phyloP scores from a whole-genome alignment of 805 yeast species.

The Nakazawaea wyomingensis region DNA sequence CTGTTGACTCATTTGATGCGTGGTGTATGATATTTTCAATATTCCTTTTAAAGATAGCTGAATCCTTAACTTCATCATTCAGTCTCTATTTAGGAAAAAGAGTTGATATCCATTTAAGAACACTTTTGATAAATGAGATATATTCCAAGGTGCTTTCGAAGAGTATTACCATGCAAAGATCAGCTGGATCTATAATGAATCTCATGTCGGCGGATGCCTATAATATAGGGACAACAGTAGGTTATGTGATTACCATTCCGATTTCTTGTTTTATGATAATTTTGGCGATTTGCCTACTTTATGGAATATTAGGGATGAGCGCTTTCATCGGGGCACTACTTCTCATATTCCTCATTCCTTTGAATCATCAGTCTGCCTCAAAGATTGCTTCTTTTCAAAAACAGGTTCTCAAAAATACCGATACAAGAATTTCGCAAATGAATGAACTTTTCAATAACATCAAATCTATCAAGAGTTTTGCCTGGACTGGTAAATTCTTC shows the following conservation, averaged over 20 bases:
- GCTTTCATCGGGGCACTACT: conserved; percentile 37
- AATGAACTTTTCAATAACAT: conserved; percentile 43
- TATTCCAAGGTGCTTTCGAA: conserved; percentile 90
- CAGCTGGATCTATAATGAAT: conserved; percentile 6
- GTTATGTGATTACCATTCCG: conserved; percentile 15
- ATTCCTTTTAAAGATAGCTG: conserved; percentile 56
- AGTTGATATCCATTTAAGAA: conserved; percentile 85
- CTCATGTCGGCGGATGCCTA: conserved; percentile 11
- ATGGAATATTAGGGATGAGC: conserved; percentile 40
- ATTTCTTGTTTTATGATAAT: conserved; percentile 17
- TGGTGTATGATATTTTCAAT: conserved; percentile 81
- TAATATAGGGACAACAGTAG: conserved; percentile 9
- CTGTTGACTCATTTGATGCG: conserved; percentile 61
- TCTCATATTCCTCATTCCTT: conserved; percentile 33
- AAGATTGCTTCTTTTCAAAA: conserved; percentile 25
- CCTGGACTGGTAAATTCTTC: conserved; percentile 40
- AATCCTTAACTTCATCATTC: conserved; percentile 66
- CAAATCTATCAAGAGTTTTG: conserved; percentile 39
- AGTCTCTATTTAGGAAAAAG: conserved; percentile 86
- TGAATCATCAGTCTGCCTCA: conserved; percentile 34
- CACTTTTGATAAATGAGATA: conserved; percentile 84
- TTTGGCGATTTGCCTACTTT: conserved; percentile 33
- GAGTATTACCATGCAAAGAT: neutral
- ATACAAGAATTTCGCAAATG: conserved; percentile 39
- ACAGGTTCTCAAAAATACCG: conserved; percentile 35